Evolutionary conservation across 148 eudicot genomes (phyloP).

Genomic region (Beta vulgaris): DNA sequence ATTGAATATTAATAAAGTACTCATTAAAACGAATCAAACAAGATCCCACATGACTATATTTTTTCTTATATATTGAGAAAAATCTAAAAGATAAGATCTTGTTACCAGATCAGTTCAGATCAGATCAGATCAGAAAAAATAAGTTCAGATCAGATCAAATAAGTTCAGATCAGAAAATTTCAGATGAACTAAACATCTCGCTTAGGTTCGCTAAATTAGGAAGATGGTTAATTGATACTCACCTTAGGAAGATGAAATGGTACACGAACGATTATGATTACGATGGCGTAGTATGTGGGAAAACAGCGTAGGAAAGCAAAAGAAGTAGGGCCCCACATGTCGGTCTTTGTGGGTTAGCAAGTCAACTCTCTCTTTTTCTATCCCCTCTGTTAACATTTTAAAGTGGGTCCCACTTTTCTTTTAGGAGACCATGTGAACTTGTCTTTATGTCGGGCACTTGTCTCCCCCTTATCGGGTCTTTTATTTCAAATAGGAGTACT

Average conservation of each 20-base stretch:
- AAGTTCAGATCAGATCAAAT: no score
- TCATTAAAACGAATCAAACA: no score
- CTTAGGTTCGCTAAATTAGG: no score
- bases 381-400: not conserved
- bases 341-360: constrained; percentile 14
- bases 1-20: no score
- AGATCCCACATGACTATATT: no score
- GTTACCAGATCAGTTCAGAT: no score
- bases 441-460: constrained; percentile 24
- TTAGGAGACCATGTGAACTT: constrained; percentile 22
- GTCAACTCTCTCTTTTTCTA: constrained; percentile 19
- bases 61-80: no score
- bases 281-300: constrained; percentile 9
- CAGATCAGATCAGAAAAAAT: no score
- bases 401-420: not conserved
- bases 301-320: not conserved
- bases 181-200: no score
- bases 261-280: not conserved
- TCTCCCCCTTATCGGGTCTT: constrained; percentile 15
- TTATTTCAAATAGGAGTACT: not conserved
- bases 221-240: no score
- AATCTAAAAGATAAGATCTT: no score
- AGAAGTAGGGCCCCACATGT: constrained; percentile 16
- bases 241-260: not conserved
- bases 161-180: no score